Base-by-base conservation (phyloP, 108 stramenopile species). In the Cyclotella cryptica region DNA sequence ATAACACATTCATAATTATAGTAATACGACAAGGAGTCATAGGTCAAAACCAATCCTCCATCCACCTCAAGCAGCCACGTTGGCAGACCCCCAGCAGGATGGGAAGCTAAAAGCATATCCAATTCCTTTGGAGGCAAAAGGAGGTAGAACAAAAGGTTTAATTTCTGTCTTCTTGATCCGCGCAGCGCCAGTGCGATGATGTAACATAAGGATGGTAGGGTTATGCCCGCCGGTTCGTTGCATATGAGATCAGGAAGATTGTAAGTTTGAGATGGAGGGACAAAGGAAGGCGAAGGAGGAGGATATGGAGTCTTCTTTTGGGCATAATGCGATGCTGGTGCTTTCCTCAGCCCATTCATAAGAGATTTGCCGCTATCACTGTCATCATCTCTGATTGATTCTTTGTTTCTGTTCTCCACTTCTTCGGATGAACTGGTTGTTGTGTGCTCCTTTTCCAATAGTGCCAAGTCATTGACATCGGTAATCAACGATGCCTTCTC, bases 21-120 rank as follows among this genome's bases (percentile, higher is more conserved):
- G 80, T 95, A 92, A 82, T 90, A 92, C 13, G 83, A 78, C 40
- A 95, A 78, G 8, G 88, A 89, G 42, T 88, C 86, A 61, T 85
- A 71, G 30, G 82, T 78, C 63, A 95, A 64, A 4, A 90, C 72
- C 11, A 58, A 77, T n/a, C 83, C 84, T 19, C 80, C 73, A 28
- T 84, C 94, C n/a, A 86, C 75, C 69, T 95, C 94, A 24, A 94
- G 65, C 41, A 94, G 75, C 88, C 88, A 94, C 19, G 84, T 84
- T 0, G 93, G 93, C 19, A 90, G 61, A 18, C 93, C 91, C 27
- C 93, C 93, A 10, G 89, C 90, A 19, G 91, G 89, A 90, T 94
- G 93, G 5, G 71, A 43, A 27, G 77, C 75, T 39, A 94, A 69
- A 55, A 94, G 79, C 0, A 39, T 55, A 51, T 61, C 41, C 62